A percentile compares a stretch with the other conserved stretches of the same genome.
Conservation (phyloP, 2,329 filamentous ascomycete genomes). For the Bertia moriformis region DNA sequence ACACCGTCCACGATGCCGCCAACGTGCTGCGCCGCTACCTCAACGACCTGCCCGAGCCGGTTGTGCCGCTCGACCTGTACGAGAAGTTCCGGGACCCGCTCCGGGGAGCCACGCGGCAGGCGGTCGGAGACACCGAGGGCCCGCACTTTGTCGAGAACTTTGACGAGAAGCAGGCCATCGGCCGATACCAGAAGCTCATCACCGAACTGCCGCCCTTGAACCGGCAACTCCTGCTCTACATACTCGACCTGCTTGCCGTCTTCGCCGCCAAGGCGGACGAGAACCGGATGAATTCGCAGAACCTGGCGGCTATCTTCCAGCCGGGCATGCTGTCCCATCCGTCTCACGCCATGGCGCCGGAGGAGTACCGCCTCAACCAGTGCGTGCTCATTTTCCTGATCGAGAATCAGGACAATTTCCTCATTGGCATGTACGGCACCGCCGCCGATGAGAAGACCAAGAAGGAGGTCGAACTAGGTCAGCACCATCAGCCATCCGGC, state of each 20-base stretch:
- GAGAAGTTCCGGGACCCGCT: slow-evolving; percentile 79
- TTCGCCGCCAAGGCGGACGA: slow-evolving; percentile 94
- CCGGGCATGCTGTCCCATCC: slow-evolving; percentile 92
- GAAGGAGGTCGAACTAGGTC: slow-evolving; percentile 29
- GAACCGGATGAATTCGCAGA: slow-evolving; percentile 92
- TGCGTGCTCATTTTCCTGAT: slow-evolving; percentile 96
- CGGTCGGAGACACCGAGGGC: slow-evolving; percentile 54
- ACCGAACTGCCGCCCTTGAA: slow-evolving; percentile 87
- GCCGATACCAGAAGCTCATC: slow-evolving; percentile 75
- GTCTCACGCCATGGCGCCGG: slow-evolving; percentile 82
- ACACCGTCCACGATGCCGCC: slow-evolving; percentile 94
- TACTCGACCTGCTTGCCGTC: slow-evolving; percentile 85
- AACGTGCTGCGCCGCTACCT: slow-evolving; percentile 92
- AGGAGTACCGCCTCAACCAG: slow-evolving; percentile 88
- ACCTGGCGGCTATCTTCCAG: slow-evolving; percentile 92
- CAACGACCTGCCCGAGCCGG: slow-evolving; percentile 89
- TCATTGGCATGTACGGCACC: slow-evolving; percentile 97
- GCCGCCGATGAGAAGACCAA: slow-evolving; percentile 74
- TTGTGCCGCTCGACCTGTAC: slow-evolving; percentile 88
- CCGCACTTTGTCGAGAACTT: slow-evolving; percentile 62
- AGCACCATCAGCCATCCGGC: not conserved
- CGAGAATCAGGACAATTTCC: slow-evolving; percentile 94
- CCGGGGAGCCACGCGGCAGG: slow-evolving; percentile 54
- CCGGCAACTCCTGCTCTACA: slow-evolving; percentile 84
- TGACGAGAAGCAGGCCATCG: slow-evolving; percentile 62